Evolutionary conservation across 2,329 filamentous ascomycete species (phyloP).

Genomic region (Arthrobotrys iridis): DNA sequence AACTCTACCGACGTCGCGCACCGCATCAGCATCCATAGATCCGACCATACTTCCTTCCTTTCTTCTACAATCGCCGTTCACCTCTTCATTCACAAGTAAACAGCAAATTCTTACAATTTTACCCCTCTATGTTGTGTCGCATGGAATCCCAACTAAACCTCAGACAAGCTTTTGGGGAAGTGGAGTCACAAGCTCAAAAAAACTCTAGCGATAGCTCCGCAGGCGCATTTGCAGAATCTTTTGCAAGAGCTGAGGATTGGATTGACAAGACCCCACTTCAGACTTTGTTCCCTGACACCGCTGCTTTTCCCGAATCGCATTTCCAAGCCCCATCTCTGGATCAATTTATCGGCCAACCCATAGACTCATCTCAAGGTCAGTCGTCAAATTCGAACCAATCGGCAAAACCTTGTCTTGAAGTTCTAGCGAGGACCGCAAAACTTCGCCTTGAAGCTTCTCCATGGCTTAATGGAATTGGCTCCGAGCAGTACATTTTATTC

Average conservation of each 20-base stretch:
- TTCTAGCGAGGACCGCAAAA: neutral
- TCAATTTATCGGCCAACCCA: no score
- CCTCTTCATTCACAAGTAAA: neutral
- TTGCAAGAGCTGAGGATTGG: neutral
- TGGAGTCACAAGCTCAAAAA: neutral
- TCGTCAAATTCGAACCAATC: neutral
- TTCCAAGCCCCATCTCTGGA: neutral
- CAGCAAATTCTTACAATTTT: neutral
- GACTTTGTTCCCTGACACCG: neutral
- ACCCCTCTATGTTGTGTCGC: neutral
- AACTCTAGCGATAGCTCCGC: no score
- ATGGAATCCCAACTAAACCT: neutral
- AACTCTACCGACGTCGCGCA: no score
- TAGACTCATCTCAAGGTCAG: no score
- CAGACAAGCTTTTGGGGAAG: neutral
- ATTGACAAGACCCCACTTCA: neutral
- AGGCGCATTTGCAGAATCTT: neutral
- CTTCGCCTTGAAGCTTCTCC: neutral
- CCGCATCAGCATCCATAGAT: neutral
- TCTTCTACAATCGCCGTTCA: neutral
- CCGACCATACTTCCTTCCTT: neutral
- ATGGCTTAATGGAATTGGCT: neutral
- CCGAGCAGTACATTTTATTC: slow-evolving; percentile 15
- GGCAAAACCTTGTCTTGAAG: neutral
- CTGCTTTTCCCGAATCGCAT: neutral